Evolutionary conservation across 1,139 yeast species (phyloP).

Genomic region (Pneumocystis oryctolagi): DNA sequence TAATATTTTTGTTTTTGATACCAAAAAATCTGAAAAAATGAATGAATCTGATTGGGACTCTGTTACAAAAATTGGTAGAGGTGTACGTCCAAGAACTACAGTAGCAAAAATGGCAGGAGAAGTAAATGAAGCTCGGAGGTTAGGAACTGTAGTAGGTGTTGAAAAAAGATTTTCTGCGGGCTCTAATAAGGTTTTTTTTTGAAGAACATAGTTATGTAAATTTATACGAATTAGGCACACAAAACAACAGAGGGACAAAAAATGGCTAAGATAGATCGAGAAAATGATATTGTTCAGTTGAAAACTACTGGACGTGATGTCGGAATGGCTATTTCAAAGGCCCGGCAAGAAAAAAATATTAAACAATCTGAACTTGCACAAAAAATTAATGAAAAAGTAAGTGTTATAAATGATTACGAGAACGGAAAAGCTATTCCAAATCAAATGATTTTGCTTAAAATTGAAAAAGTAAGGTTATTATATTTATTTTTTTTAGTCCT

Average conservation of each 20-base stretch:
- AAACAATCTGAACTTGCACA: constrained; percentile 96
- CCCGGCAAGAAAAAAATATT: constrained; percentile 73
- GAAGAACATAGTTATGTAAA: not conserved
- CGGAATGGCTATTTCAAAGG: constrained; percentile 76
- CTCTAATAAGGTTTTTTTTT: constrained; percentile 30
- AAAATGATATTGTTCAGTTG: constrained; percentile 86
- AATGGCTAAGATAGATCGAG: constrained; percentile 80
- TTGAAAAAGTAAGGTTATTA: constrained; percentile 43
- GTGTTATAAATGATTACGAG: constrained; percentile 88
- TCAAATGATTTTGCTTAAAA: constrained; percentile 81
- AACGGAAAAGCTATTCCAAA: constrained; percentile 94
- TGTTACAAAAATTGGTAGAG: constrained; percentile 38
- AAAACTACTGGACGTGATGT: constrained; percentile 71
- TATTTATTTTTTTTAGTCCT: not conserved
- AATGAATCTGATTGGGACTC: constrained; percentile 64
- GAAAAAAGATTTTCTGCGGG: constrained; percentile 83
- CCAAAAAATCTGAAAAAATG: constrained; percentile 14
- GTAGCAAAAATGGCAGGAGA: constrained; percentile 69
- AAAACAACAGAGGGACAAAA: constrained; percentile 86
- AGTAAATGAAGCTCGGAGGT: constrained; percentile 84
- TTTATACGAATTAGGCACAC: constrained; percentile 22
- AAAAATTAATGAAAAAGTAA: constrained; percentile 87
- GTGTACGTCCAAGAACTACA: constrained; percentile 34
- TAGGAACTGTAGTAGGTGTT: constrained; percentile 74
- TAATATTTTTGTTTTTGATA: not conserved